A percentile compares a stretch with the other conserved stretches of the same genome.
These are phyloP conservation scores for Pseudozyma sp. DNA, from an alignment of 1,284 basidiomycete genomes.

Conservation along the genomic window DNA sequence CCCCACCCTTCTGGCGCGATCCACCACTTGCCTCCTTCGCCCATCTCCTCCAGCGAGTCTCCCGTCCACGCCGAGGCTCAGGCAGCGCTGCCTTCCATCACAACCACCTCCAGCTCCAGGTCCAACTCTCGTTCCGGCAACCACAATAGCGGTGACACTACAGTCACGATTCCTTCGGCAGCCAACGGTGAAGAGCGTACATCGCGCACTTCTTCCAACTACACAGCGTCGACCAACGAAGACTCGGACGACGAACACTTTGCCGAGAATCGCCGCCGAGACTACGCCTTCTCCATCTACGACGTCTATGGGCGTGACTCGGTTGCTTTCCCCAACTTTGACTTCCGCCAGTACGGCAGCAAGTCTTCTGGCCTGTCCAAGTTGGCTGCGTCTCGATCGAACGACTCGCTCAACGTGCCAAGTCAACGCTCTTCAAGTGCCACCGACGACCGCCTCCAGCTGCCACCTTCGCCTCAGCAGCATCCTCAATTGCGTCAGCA, in stretches of 20 bases:
- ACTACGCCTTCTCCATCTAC: constrained; percentile 65
- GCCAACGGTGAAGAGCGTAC: constrained; percentile 28
- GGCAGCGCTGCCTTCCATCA: constrained; percentile 25
- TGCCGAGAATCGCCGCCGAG: constrained; percentile 34
- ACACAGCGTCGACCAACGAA: constrained; percentile 52
- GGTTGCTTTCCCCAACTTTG: constrained; percentile 65
- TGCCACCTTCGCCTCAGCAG: constrained; percentile 34
- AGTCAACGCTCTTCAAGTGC: constrained; percentile 26
- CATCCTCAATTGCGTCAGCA: constrained; percentile 14
- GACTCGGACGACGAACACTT: constrained; percentile 57
- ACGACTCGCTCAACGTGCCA: constrained; percentile 38
- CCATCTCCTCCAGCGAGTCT: constrained; percentile 58
- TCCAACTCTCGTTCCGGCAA: constrained; percentile 17
- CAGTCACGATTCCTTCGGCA: constrained; percentile 8
- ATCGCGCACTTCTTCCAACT: constrained; percentile 46
- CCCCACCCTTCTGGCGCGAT: constrained; percentile 26
- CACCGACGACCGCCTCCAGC: constrained; percentile 28
- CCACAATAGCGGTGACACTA: constrained; percentile 10
- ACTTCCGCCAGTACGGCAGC: constrained; percentile 49
- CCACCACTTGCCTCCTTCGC: constrained; percentile 55
- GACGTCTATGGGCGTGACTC: constrained; percentile 65
- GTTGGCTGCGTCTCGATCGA: constrained; percentile 40
- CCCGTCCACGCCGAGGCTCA: constrained; percentile 29
- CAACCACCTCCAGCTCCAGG: constrained; percentile 29
- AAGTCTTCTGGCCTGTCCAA: constrained; percentile 38